Evolutionary conservation across 805 yeast species (phyloP).

Genomic region (Ogataea parapolymorpha): DNA sequence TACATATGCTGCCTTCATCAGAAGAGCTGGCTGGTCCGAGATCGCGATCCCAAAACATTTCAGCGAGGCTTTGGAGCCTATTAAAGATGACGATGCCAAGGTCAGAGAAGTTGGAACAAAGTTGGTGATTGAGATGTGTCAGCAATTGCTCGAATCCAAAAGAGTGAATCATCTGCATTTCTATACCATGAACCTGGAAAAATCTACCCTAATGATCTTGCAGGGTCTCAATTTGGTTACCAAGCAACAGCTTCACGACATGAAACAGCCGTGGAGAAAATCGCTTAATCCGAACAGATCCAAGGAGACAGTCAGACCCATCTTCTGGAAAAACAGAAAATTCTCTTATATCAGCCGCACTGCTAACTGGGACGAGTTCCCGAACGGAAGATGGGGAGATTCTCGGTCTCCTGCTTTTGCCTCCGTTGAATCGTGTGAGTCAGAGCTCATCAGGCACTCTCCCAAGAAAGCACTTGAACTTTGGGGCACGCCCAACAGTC

Average conservation of each 20-base stretch:
- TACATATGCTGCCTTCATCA: slow-evolving; percentile 86
- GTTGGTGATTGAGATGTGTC: slow-evolving; percentile 81
- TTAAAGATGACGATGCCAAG: slow-evolving; percentile 84
- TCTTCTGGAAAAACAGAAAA: slow-evolving; percentile 94
- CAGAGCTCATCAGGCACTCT: slow-evolving; percentile 77
- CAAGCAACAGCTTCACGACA: slow-evolving; percentile 23
- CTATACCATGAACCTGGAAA: slow-evolving; percentile 96
- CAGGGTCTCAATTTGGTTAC: slow-evolving; percentile 61
- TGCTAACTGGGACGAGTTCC: slow-evolving; percentile 95
- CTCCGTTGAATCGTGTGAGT: slow-evolving; percentile 77
- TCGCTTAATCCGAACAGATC: slow-evolving; percentile 77
- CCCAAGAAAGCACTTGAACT: slow-evolving; percentile 74
- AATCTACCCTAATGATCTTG: slow-evolving; percentile 82
- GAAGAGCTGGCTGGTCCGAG: slow-evolving; percentile 95
- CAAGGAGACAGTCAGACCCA: slow-evolving; percentile 85
- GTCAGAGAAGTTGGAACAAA: slow-evolving; percentile 86
- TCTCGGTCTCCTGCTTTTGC: slow-evolving; percentile 97
- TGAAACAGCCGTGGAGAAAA: slow-evolving; percentile 80
- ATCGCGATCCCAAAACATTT: slow-evolving; percentile 75
- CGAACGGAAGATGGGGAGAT: slow-evolving; percentile 99
- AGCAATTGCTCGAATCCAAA: slow-evolving; percentile 64
- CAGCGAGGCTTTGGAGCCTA: slow-evolving; percentile 65
- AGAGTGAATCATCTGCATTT: slow-evolving; percentile 84
- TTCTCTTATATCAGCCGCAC: slow-evolving; percentile 87
- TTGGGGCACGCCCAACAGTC: slow-evolving; percentile 78